phyloP scores from a whole-genome alignment of 805 yeast species.

The Starmerella sp. region DNA sequence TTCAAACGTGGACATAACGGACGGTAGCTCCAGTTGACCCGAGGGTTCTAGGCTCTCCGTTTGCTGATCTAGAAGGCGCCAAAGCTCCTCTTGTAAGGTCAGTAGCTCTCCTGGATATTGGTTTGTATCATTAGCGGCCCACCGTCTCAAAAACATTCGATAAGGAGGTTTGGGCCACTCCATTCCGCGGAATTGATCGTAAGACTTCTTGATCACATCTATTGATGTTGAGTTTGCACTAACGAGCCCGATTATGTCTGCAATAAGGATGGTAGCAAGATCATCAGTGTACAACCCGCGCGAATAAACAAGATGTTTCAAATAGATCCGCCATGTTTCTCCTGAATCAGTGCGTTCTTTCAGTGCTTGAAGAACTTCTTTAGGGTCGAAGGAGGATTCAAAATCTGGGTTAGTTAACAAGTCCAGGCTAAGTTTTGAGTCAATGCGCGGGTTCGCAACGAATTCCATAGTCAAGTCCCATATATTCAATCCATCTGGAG shows the following conservation, averaged over 20 bases:
- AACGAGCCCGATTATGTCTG: slow-evolving; percentile 26
- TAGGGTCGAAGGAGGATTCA: slow-evolving; percentile 23
- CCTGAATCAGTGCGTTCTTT: slow-evolving; percentile 27
- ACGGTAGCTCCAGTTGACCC: slow-evolving; percentile 8
- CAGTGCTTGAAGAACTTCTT: slow-evolving; percentile 25
- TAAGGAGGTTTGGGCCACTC: slow-evolving; percentile 29
- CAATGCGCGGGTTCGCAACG: slow-evolving; percentile 4
- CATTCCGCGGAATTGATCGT: slow-evolving; percentile 22
- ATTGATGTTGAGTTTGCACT: not conserved
- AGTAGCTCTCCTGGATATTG: slow-evolving; percentile 11
- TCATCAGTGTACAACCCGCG: slow-evolving; percentile 21
- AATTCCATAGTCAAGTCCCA: slow-evolving; percentile 29
- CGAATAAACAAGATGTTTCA: slow-evolving; percentile 26
- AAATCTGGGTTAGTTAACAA: slow-evolving; percentile 26
- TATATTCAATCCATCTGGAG: not conserved
- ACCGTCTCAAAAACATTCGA: not conserved
- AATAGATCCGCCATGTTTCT: slow-evolving; percentile 29
- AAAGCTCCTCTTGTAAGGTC: slow-evolving; percentile 15
- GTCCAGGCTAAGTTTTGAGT: slow-evolving; percentile 27
- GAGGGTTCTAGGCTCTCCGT: slow-evolving; percentile 17
- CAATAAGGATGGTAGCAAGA: slow-evolving; percentile 27
- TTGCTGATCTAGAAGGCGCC: slow-evolving; percentile 10
- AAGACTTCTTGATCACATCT: slow-evolving; percentile 17
- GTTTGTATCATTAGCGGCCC: not conserved
- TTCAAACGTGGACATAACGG: slow-evolving; percentile 18